These are phyloP conservation scores for Turnera subulata DNA, from an alignment of 345 rosid species.

Conservation along the genomic window DNA sequence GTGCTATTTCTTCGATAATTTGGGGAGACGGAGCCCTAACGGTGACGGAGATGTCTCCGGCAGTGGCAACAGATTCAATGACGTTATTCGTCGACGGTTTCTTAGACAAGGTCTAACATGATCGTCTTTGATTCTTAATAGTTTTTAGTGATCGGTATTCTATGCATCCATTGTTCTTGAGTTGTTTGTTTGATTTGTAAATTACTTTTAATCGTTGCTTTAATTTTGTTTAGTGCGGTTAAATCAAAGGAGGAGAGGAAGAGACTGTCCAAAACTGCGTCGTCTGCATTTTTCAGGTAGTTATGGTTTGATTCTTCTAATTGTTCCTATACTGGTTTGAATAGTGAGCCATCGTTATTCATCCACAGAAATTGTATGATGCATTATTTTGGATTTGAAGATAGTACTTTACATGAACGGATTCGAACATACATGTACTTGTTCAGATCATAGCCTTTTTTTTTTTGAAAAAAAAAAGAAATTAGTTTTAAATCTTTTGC, in stretches of 20 bases:
- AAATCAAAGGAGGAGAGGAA: constrained; percentile 35
- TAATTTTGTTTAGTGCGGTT: constrained; percentile 47
- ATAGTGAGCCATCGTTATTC: too few relatives aligned
- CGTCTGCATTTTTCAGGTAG: constrained; percentile 43
- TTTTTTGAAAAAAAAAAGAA: too few relatives aligned
- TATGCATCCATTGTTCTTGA: not conserved
- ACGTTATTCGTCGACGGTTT: constrained; percentile 73
- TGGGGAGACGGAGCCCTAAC: constrained; percentile 56
- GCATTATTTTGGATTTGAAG: too few relatives aligned
- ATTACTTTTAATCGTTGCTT: constrained; percentile 11
- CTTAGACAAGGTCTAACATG: constrained; percentile 55
- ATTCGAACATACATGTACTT: too few relatives aligned
- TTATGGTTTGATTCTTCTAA: not conserved
- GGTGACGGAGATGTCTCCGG: constrained; percentile 36
- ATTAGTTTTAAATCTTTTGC: too few relatives aligned
- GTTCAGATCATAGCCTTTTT: too few relatives aligned
- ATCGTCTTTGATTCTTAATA: not conserved
- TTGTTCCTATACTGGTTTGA: not conserved
- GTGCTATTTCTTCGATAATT: constrained; percentile 77
- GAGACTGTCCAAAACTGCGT: constrained; percentile 30
- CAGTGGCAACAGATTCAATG: constrained; percentile 44
- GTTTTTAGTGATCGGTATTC: not conserved
- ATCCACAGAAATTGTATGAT: too few relatives aligned
- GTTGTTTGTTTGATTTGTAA: not conserved
- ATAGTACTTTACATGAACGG: too few relatives aligned